Evolutionary conservation across 768 basidiomycete species (phyloP).

Genomic region (Xerocomus brunneocitrinus): DNA sequence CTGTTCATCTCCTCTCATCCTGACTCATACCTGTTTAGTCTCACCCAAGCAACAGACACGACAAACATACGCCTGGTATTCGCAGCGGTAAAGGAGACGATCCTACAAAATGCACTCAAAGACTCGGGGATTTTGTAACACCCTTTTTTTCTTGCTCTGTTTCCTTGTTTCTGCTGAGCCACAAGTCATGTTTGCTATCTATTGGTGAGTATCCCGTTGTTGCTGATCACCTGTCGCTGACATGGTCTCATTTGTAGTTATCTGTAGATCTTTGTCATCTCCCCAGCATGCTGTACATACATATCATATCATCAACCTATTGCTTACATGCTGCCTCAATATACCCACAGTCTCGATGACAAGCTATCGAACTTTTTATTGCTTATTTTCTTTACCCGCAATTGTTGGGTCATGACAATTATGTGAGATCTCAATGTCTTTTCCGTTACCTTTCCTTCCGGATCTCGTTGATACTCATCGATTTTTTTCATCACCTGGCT

Average conservation of each 20-base stretch:
- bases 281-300: slow-evolving; percentile 21
- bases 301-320: slow-evolving; percentile 29
- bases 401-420: background rate
- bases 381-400: background rate
- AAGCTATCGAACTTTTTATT: background rate
- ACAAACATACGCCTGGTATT: slow-evolving; percentile 82
- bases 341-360: background rate
- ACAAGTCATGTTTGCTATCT: slow-evolving; percentile 22
- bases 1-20: background rate
- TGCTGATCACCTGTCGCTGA: background rate
- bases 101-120: slow-evolving; percentile 80
- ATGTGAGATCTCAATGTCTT: background rate
- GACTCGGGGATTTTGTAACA: slow-evolving; percentile 62
- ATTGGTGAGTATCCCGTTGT: slow-evolving; percentile 15
- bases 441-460: background rate
- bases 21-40: slow-evolving; percentile 33
- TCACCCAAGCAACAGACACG: slow-evolving; percentile 89
- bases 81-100: slow-evolving; percentile 88
- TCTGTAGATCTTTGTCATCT: slow-evolving; percentile 27
- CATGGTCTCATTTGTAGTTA: slow-evolving; percentile 16
- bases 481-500: background rate
- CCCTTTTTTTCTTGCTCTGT: no score
- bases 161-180: background rate
- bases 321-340: background rate
- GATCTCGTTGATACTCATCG: background rate